Evolutionary conservation across 1,284 basidiomycete species (phyloP).

Genomic region (Apiotrichum veenhuisii): DNA sequence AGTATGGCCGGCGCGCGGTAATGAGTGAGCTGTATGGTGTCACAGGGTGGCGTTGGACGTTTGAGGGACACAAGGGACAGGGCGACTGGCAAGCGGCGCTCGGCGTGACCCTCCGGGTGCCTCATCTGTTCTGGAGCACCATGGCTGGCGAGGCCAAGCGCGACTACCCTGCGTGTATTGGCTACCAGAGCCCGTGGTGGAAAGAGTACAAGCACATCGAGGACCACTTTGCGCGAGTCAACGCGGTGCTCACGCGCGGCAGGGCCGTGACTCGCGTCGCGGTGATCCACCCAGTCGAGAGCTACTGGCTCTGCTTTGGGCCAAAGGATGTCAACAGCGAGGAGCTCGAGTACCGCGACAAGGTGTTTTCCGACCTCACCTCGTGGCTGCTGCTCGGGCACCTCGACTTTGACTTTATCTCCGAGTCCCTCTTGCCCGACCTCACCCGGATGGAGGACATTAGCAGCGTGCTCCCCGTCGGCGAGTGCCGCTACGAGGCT

Average conservation of each 20-base stretch:
- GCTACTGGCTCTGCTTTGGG: conserved; percentile 30
- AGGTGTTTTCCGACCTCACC: conserved; percentile 26
- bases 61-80: conserved; percentile 31
- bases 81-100: conserved; percentile 37
- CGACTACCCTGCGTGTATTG: conserved; percentile 34
- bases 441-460: conserved; percentile 20
- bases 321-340: conserved; percentile 26
- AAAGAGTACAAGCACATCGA: conserved; percentile 31
- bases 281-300: conserved; percentile 35
- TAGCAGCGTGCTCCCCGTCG: conserved; percentile 20
- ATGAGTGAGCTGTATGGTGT: conserved; percentile 35
- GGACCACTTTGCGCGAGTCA: conserved; percentile 31
- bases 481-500: conserved; percentile 27
- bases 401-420: conserved; percentile 36
- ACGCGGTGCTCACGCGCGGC: conserved; percentile 26
- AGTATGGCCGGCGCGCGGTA: conserved; percentile 23
- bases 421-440: conserved; percentile 30
- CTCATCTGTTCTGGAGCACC: conserved; percentile 25
- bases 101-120: conserved; percentile 31
- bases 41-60: conserved; percentile 28
- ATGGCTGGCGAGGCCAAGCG: conserved; percentile 33
- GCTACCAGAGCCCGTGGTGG: conserved; percentile 34
- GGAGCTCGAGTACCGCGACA: conserved; percentile 23
- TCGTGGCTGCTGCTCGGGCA: conserved; percentile 28
- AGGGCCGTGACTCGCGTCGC: conserved; percentile 27